Evolutionary conservation across 2,329 filamentous ascomycete genomes (phyloP), one percentile per base, ranked within the genome.

Genomic region (Sarocladium strictum): DNA sequence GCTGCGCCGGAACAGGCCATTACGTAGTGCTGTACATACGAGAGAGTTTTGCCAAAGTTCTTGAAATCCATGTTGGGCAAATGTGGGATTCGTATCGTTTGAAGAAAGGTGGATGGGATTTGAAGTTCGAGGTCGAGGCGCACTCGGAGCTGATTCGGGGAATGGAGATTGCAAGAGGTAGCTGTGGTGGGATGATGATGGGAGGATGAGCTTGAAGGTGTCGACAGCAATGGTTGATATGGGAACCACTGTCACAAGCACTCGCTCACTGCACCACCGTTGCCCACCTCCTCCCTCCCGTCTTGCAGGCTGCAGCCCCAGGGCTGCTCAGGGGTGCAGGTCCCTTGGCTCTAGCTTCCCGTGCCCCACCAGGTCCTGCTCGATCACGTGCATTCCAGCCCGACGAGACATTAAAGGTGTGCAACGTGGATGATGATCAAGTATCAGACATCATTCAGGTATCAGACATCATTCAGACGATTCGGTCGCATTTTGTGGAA

Each of bases 1-100:
- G 45, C 35, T 26, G 38, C 26, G 26, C 9, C 4, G 35, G 49
- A 32, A 29, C 23, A 23, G 19, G 53, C 32, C 52, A 56, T 53
- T 50, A 52, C 54, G 55, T 53, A 54, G 56, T 11, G 57, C 57
- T 54, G 54, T 55, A 70, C 74, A 55, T 72, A 83, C 80, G 73
- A 77, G 65, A 83, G 66, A 66, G 73, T 77, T 66, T 78, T 82
- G 65, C 79, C 75, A 56, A 83, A 71, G 61, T 73, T 79, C 67
- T 80, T 81, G 73, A 57, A 57, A 45, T 57, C 56, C 56, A 57
- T 57, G 11, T 29, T 57, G 49, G 54, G 51, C 51, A 24, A 49
- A 7, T 49, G 43, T 11, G 14, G 21, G 15, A 32, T 17, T 14
- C 23, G 37, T 40, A 49, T 10, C n/a, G 29, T 3, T 29, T n/a